Percentiles rank a stretch among this genome's conserved stretches.
These are phyloP conservation scores for Xylaria sp. DNA, from an alignment of 2,329 filamentous ascomycete genomes.

Conservation along the genomic window DNA sequence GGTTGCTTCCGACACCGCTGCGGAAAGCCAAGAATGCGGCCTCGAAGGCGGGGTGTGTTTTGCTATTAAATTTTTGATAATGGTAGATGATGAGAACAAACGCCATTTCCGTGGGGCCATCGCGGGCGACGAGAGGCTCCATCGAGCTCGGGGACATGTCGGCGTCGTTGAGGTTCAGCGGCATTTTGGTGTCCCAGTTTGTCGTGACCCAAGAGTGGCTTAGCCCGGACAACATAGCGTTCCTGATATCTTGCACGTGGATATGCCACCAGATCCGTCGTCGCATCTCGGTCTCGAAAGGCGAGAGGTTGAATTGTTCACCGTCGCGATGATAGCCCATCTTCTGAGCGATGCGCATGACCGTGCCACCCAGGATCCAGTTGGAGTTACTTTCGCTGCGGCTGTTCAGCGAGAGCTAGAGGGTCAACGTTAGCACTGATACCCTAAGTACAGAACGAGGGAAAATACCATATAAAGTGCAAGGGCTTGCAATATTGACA, in stretches of 20 bases:
- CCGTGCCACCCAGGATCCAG: constrained; percentile 44
- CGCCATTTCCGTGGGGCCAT: constrained; percentile 34
- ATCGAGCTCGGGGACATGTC: constrained; percentile 34
- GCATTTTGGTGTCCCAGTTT: constrained; percentile 33
- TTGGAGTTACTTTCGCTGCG: constrained; percentile 31
- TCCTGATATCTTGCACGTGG: constrained; percentile 39
- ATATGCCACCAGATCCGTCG: constrained; percentile 52
- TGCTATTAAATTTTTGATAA: constrained; percentile 22
- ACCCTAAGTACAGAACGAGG: no score
- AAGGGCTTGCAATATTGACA: constrained; percentile 46
- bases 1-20: not conserved
- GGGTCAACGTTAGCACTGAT: not conserved
- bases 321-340: constrained; percentile 51
- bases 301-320: constrained; percentile 41
- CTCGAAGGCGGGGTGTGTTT: constrained; percentile 21
- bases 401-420: constrained; percentile 24
- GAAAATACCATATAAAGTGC: constrained; percentile 35
- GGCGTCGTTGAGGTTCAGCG: constrained; percentile 40
- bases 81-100: constrained; percentile 30
- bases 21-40: constrained; percentile 22
- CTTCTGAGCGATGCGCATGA: constrained; percentile 49
- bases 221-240: constrained; percentile 35
- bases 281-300: constrained; percentile 51
- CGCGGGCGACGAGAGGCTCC: constrained; percentile 24
- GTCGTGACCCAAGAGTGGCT: constrained; percentile 31